Percentiles rank a stretch among this genome's conserved stretches.
Evolutionary conservation across 176 grass and related monocot genomes (phyloP).

Genomic region (Avena sativa): DNA sequence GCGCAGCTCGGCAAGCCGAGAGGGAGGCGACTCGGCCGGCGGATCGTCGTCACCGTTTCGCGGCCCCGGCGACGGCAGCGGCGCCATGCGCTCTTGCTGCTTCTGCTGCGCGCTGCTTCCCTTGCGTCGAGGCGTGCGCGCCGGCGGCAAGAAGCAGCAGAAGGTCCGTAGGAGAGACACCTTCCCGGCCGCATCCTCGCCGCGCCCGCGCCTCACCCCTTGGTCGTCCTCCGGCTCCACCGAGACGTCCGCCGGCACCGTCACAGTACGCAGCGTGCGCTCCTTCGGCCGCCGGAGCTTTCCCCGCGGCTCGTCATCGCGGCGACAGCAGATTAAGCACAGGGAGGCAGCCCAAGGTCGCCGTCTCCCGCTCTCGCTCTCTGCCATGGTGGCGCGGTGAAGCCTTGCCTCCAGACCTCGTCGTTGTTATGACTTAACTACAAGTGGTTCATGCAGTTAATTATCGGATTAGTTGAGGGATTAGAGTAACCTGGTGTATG

Average conservation of each 20-base stretch:
- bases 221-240: neutral
- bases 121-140: slow-evolving; percentile 12
- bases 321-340: slow-evolving; percentile 11
- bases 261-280: slow-evolving; percentile 32
- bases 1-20: neutral
- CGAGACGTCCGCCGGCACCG: slow-evolving; percentile 22
- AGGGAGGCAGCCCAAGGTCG: neutral
- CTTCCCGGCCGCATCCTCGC: neutral
- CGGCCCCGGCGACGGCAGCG: neutral
- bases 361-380: neutral
- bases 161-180: neutral
- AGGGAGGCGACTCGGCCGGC: neutral
- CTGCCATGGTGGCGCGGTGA: slow-evolving; percentile 1
- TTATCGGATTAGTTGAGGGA: slow-evolving; percentile 34
- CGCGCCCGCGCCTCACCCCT: neutral
- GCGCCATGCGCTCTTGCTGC: neutral
- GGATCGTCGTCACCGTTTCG: neutral
- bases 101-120: neutral
- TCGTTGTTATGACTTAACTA: neutral
- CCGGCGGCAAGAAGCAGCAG: slow-evolving; percentile 40
- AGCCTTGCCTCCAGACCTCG: neutral
- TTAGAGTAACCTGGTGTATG: neutral
- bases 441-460: neutral
- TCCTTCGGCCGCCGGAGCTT: neutral
- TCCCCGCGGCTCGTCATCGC: neutral